phyloP scores from a whole-genome alignment of 257 asterid species.

The Marsdenia floribunda region DNA sequence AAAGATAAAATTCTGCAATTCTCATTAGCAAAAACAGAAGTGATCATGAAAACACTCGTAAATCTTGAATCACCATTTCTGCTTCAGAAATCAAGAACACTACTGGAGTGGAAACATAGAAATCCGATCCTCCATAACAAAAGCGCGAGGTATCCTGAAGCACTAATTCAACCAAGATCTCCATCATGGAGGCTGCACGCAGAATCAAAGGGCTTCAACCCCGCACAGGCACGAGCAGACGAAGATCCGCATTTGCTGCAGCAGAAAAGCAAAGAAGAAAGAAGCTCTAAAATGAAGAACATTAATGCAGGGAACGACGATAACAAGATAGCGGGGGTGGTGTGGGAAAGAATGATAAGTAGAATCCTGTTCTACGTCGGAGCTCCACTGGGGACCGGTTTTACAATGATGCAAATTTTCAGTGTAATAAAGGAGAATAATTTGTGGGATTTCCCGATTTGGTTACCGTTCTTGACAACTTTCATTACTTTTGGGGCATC shows the following conservation, averaged over 20 bases:
- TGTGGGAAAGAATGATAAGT: constrained; percentile 54
- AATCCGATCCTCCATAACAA: constrained; percentile 23
- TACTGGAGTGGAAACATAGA: constrained; percentile 17
- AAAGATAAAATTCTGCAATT: constrained; percentile 3
- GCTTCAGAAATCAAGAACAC: constrained; percentile 25
- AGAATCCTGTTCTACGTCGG: constrained; percentile 60
- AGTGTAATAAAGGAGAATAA: constrained; percentile 32
- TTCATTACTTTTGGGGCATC: constrained; percentile 66
- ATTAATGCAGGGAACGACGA: constrained; percentile 23
- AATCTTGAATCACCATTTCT: constrained; percentile 28
- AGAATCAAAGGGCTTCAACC: constrained; percentile 62
- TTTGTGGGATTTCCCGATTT: constrained; percentile 49
- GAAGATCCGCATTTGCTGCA: constrained; percentile 6
- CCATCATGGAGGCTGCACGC: constrained; percentile 41
- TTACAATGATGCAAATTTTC: constrained; percentile 35
- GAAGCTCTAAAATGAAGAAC: constrained; percentile 6
- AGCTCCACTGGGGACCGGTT: constrained; percentile 47
- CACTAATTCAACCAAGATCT: constrained; percentile 9
- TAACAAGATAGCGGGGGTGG: constrained; percentile 55
- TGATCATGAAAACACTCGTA: constrained; percentile 49
- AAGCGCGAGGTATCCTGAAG: constrained; percentile 15
- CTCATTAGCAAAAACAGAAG: constrained; percentile 5
- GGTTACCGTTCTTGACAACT: constrained; percentile 60
- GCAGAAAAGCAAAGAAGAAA: constrained; percentile 12
- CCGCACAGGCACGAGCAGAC: constrained; percentile 11